Evolutionary conservation across 108 stramenopile species (phyloP), one percentile per base, ranked within the genome.

Genomic region (Discostella pseudostelligera): DNA sequence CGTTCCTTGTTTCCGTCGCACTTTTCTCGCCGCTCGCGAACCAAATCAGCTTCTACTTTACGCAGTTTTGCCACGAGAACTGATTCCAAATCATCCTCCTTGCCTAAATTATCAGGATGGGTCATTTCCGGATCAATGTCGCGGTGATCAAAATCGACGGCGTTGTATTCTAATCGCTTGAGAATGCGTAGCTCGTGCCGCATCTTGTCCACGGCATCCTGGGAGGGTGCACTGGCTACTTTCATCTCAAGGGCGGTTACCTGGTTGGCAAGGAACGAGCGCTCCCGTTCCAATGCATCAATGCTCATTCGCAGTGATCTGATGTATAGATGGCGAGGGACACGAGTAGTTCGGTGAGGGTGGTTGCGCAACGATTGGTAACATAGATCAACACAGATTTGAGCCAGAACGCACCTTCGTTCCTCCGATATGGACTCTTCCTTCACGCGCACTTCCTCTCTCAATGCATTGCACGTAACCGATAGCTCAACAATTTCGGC

Each of bases 131-230:
- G 89, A 67, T 90, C 83, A 21, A 54, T 46, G 19, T 86, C 73
- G 21, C 74, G 79, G 36, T 75, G 76, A 35, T 92, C 91, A 16
- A 79, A 68, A 53, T 88, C 92, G 63, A 87, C 84, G 10, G 87
- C 88, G 63, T 91, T 89, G 79, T 89, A 94, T 56, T 94, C 89
- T 55, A 94, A 69, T 42, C 86, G 81, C 60, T 94, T 94, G 46
- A 94, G 75, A 48, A 94, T 83, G 19, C 88, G 81, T 9, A 94
- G 69, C 63, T 94, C 93, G 24, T 84, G 79, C 60, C 84, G 87
- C 88, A 95, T 95, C 35, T 76, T 87, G 13, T 92, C 85, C 17
- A 95, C 77, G 16, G 78, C 49, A 22, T 79, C 70, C 45, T 80
- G 81, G 21, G 87, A 85, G 10, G 93, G 93, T 14, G 90, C 82